Evolutionary conservation across 805 yeast genomes (phyloP).

Genomic region (Priceomyces medius): DNA sequence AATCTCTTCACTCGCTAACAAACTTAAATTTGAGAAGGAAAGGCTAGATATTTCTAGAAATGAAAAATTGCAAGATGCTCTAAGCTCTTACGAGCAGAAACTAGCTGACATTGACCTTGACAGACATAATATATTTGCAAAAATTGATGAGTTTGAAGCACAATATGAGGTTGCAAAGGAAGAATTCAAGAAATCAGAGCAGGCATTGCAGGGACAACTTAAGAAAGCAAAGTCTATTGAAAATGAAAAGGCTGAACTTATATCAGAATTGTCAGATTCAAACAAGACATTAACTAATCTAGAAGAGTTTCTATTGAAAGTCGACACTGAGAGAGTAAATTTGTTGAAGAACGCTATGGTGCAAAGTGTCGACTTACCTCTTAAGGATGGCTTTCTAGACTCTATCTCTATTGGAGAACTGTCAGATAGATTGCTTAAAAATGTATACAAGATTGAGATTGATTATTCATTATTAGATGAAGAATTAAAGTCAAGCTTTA

Average conservation of each 20-base stretch:
- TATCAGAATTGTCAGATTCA: slow-evolving; percentile 26
- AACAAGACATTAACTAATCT: slow-evolving; percentile 35
- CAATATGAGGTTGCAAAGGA: slow-evolving; percentile 22
- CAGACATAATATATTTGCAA: slow-evolving; percentile 26
- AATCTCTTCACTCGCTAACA: slow-evolving; percentile 57
- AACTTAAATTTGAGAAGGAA: slow-evolving; percentile 63
- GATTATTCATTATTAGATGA: slow-evolving; percentile 52
- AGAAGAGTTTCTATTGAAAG: slow-evolving; percentile 55
- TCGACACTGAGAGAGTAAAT: slow-evolving; percentile 55
- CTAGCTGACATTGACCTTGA: slow-evolving; percentile 30
- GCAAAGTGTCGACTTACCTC: slow-evolving; percentile 64
- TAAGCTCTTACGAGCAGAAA: slow-evolving; percentile 33
- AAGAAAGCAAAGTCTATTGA: slow-evolving; percentile 32
- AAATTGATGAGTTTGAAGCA: slow-evolving; percentile 26
- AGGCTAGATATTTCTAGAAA: slow-evolving; percentile 52
- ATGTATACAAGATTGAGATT: slow-evolving; percentile 49
- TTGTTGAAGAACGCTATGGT: slow-evolving; percentile 72
- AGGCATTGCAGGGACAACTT: slow-evolving; percentile 16
- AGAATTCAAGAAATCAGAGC: slow-evolving; percentile 16
- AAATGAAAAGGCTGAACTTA: slow-evolving; percentile 35
- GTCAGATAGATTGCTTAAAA: slow-evolving; percentile 30
- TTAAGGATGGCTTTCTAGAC: slow-evolving; percentile 58
- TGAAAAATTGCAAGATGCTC: slow-evolving; percentile 40
- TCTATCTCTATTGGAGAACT: slow-evolving; percentile 59
- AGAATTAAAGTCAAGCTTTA: slow-evolving; percentile 42